phyloP scores from a whole-genome alignment of 306 rosid species.

The Rosa persica region DNA sequence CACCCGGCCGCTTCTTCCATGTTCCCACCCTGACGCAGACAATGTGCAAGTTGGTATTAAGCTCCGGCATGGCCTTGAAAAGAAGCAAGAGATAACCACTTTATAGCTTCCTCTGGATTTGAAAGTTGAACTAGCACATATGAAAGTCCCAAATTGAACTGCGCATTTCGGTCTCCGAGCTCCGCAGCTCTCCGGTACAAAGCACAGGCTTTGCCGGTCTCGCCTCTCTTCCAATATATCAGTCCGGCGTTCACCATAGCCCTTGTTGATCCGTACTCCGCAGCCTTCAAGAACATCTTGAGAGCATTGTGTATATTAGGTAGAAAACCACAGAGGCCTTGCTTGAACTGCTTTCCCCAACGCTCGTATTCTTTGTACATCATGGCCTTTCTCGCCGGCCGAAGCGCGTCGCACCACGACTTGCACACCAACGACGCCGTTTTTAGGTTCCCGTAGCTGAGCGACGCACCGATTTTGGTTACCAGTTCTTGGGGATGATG shows the following conservation, averaged over 20 bases:
- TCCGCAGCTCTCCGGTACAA: conserved; percentile 59
- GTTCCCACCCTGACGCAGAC: conserved; percentile 65
- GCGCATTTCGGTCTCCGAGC: conserved; percentile 63
- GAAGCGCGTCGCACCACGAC: conserved; percentile 69
- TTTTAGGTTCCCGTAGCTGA: conserved; percentile 49
- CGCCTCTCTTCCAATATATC: conserved; percentile 71
- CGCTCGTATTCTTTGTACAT: neutral
- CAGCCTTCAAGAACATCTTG: conserved; percentile 60
- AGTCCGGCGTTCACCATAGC: conserved; percentile 93
- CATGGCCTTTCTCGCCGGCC: conserved; percentile 48
- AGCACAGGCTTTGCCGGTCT: conserved; percentile 44
- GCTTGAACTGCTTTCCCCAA: conserved; percentile 84
- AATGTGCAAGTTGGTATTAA: conserved; percentile 82
- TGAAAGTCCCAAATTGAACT: conserved; percentile 80
- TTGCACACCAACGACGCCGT: conserved; percentile 71
- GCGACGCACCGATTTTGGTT: conserved; percentile 52
- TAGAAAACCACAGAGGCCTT: conserved; percentile 54
- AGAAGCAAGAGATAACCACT: conserved; percentile 63
- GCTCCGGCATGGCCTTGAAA: conserved; percentile 64
- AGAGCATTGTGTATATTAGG: conserved; percentile 60
- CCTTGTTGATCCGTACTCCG: conserved; percentile 59
- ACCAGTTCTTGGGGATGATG: conserved; percentile 52
- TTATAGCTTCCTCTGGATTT: conserved; percentile 58
- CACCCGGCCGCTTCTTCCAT: conserved; percentile 70
- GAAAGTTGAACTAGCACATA: conserved; percentile 70